These are phyloP conservation scores for Phytophthora palmivora DNA, from an alignment of 352 stramenopile species.

Conservation along the genomic window DNA sequence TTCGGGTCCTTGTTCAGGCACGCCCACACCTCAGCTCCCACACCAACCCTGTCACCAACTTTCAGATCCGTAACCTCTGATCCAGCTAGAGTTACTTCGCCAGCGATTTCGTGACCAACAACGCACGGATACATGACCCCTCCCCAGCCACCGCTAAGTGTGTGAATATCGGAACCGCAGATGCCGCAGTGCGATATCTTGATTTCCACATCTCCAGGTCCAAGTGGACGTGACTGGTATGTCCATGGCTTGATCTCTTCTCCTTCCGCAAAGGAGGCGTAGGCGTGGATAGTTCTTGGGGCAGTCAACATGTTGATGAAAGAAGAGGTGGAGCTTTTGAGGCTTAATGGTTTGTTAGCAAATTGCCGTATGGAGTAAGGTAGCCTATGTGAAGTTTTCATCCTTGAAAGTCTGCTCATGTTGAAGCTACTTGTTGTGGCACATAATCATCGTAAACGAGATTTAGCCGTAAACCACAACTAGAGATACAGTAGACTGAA, in stretches of 20 bases:
- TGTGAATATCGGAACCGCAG: conserved; percentile 20
- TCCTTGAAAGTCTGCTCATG: too few species aligned
- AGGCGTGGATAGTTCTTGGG: conserved; percentile 14
- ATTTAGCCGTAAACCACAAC: too few species aligned
- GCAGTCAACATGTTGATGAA: conserved; percentile 16
- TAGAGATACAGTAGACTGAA: too few species aligned
- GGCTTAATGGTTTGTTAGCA: background rate
- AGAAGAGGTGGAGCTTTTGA: too few species aligned
- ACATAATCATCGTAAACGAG: conserved; percentile 8
- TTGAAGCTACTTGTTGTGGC: background rate
- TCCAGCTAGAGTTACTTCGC: conserved; percentile 15
- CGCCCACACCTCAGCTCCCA: conserved; percentile 43
- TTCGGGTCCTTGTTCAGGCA: conserved; percentile 67
- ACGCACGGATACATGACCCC: conserved; percentile 45
- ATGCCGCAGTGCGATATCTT: conserved; percentile 22
- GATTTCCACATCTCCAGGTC: conserved; percentile 16
- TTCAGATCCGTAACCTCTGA: conserved; percentile 11
- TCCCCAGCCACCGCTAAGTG: conserved; percentile 44
- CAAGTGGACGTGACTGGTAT: conserved; percentile 15
- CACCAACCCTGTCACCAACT: conserved; percentile 17
- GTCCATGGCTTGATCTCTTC: conserved; percentile 10
- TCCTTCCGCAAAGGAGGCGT: conserved; percentile 13
- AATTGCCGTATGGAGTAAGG: conserved; percentile 3
- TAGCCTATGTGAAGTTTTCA: background rate
- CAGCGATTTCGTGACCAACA: conserved; percentile 39